phyloP scores from a whole-genome alignment of 176 grass and related monocot genomes.

The Carex scoparia region DNA sequence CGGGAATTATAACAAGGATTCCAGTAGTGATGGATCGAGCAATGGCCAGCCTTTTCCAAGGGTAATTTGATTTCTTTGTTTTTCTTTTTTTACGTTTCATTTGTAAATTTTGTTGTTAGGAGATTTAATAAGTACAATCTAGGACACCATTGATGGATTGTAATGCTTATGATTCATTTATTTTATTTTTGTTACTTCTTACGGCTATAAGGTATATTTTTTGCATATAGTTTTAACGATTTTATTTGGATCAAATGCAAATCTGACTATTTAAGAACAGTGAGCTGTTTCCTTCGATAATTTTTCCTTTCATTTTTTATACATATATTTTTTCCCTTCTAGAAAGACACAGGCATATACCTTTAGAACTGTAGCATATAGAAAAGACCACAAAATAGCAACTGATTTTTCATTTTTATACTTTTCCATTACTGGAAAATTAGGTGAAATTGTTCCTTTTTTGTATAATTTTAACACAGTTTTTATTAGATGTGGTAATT shows the following conservation, averaged over 20 bases:
- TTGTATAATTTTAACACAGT: slow-evolving; percentile 7
- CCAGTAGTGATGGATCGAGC: slow-evolving; percentile 30
- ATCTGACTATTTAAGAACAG: slow-evolving; percentile 6
- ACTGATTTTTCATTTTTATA: neutral
- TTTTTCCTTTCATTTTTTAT: neutral
- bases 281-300: neutral
- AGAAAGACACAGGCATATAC: neutral
- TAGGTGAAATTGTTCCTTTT: neutral
- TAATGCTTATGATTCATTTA: neutral
- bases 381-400: neutral
- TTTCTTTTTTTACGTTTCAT: neutral
- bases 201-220: neutral
- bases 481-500: slow-evolving; percentile 23
- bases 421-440: neutral
- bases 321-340: neutral
- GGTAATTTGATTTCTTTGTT: neutral
- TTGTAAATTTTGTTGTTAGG: slow-evolving; percentile 11
- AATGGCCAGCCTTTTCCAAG: neutral
- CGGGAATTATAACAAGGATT: slow-evolving; percentile 33
- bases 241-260: neutral
- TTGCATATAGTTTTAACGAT: neutral
- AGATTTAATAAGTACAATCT: neutral
- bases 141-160: neutral
- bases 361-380: neutral
- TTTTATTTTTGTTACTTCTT: neutral